These are phyloP conservation scores for Camillea tinctor DNA, from an alignment of 2,329 filamentous ascomycete genomes.

Conservation along the genomic window DNA sequence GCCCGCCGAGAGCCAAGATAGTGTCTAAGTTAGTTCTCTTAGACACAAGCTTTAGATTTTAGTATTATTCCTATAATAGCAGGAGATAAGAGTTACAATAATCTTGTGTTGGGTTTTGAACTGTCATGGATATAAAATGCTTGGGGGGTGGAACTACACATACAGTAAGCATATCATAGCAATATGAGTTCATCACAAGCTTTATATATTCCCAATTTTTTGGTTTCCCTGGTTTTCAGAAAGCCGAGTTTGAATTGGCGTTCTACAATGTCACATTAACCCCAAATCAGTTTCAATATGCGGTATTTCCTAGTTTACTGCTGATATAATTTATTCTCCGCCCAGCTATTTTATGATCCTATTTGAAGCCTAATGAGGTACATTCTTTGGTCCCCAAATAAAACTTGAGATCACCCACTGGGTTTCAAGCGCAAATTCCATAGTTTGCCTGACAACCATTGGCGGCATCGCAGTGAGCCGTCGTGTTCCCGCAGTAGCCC, in stretches of 20 bases:
- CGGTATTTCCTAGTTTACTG: no score
- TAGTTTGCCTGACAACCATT: slow-evolving; percentile 30
- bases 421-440: slow-evolving; percentile 22
- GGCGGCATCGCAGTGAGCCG: slow-evolving; percentile 25
- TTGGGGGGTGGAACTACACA: no score
- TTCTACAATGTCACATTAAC: neutral
- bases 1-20: neutral
- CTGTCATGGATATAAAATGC: no score
- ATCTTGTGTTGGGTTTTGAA: no score
- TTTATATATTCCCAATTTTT: no score
- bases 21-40: neutral
- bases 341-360: no score
- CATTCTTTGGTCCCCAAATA: neutral
- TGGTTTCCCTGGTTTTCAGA: neutral
- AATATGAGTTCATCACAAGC: no score
- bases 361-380: neutral
- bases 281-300: no score
- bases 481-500: slow-evolving; percentile 32
- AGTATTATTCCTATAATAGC: neutral
- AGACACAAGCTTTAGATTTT: neutral
- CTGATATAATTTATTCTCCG: neutral
- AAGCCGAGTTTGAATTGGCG: no score
- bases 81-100: neutral
- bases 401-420: neutral
- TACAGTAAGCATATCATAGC: no score